phyloP scores from a whole-genome alignment of 768 basidiomycete genomes.

The Rubroboletus satanas region DNA sequence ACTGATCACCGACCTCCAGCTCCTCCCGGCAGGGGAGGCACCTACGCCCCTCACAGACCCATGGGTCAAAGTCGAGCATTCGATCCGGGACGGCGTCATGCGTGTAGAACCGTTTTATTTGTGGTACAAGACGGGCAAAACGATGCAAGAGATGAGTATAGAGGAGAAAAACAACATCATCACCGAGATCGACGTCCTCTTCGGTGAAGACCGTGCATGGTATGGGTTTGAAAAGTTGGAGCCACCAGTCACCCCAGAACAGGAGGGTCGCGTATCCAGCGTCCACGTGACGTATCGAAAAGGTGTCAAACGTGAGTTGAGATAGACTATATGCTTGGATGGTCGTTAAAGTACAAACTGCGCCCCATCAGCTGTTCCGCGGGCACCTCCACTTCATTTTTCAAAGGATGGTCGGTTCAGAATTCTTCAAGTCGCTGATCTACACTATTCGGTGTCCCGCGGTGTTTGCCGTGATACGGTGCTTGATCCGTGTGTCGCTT shows the following conservation, averaged over 20 bases:
- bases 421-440: conserved; percentile 86
- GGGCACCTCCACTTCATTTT: conserved; percentile 79
- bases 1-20: conserved; percentile 66
- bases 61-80: conserved; percentile 65
- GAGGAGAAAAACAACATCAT: conserved; percentile 61
- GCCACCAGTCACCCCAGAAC: conserved; percentile 49
- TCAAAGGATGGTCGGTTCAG: conserved; percentile 80
- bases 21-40: conserved; percentile 55
- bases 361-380: conserved; percentile 51
- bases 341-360: not conserved
- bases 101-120: conserved; percentile 57
- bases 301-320: conserved; percentile 65
- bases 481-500: conserved; percentile 47
- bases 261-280: conserved; percentile 40
- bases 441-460: conserved; percentile 83
- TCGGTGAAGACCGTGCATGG: conserved; percentile 80
- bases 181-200: conserved; percentile 90
- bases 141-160: conserved; percentile 54
- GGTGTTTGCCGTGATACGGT: conserved; percentile 75
- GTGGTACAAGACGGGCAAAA: conserved; percentile 77
- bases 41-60: conserved; percentile 43
- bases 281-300: conserved; percentile 66
- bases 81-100: conserved; percentile 61
- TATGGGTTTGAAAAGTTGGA: conserved; percentile 79
- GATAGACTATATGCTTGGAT: not conserved